phyloP scores from a whole-genome alignment of 495 filamentous ascomycete genomes.

The Penicillium bialowiezense region DNA sequence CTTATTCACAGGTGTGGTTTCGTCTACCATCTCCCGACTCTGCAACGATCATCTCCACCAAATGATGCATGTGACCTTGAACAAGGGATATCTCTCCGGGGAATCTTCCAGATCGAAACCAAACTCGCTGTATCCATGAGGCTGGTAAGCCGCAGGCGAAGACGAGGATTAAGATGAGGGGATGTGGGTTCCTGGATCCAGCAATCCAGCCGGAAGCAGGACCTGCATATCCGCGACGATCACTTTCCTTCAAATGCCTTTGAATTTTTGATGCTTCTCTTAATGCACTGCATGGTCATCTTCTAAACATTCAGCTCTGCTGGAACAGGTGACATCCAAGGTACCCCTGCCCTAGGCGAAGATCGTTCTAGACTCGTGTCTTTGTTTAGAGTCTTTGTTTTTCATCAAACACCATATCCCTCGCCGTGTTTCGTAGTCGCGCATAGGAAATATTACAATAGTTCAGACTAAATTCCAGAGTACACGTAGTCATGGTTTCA shows the following conservation, averaged over 20 bases:
- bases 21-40: neutral
- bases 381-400: slow-evolving; percentile 2
- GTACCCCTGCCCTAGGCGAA: slow-evolving; percentile 4
- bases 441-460: neutral
- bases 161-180: slow-evolving; percentile 10
- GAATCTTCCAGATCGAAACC: slow-evolving; percentile 7
- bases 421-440: neutral
- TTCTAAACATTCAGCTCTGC: neutral
- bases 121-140: slow-evolving; percentile 5
- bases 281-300: neutral
- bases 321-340: slow-evolving; percentile 2
- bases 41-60: neutral
- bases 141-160: neutral
- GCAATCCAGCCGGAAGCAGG: slow-evolving; percentile 21
- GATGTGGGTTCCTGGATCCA: slow-evolving; percentile 9
- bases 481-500: neutral
- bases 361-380: neutral
- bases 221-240: slow-evolving; percentile 26
- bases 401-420: neutral
- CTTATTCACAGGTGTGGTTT: neutral
- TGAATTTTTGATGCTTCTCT: neutral
- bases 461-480: neutral
- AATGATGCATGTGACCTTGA: slow-evolving; percentile 11
- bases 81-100: slow-evolving; percentile 9
- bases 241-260: slow-evolving; percentile 6